Evolutionary conservation across 768 basidiomycete genomes (phyloP).

Genomic region (Thelephora aurantiotincta): DNA sequence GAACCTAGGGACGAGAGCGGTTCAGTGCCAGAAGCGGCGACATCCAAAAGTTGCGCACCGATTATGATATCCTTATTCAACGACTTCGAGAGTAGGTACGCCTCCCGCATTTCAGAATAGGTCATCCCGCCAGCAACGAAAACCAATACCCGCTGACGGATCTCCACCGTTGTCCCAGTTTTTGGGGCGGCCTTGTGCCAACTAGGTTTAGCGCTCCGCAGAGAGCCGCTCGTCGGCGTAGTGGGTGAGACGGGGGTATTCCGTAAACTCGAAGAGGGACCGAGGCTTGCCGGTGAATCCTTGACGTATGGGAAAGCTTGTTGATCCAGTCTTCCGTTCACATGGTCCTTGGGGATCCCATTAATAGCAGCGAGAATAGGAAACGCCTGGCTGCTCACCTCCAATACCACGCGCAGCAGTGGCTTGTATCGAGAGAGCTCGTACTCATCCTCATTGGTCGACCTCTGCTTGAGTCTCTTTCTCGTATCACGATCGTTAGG

Average conservation of each 20-base stretch:
- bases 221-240: constrained; percentile 35
- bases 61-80: constrained; percentile 85
- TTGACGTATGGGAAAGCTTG: constrained; percentile 80
- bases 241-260: constrained; percentile 34
- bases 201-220: constrained; percentile 79
- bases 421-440: constrained; percentile 93
- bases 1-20: constrained; percentile 44
- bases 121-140: constrained; percentile 95
- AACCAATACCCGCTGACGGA: constrained; percentile 67
- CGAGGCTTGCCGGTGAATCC: constrained; percentile 49
- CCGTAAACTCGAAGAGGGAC: constrained; percentile 30
- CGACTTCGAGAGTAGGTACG: constrained; percentile 61
- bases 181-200: constrained; percentile 73
- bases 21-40: not conserved
- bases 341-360: constrained; percentile 51
- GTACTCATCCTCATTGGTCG: constrained; percentile 77
- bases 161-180: constrained; percentile 30
- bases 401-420: constrained; percentile 61
- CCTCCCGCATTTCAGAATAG: constrained; percentile 86
- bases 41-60: constrained; percentile 32
- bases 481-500: constrained; percentile 66
- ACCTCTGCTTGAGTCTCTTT: constrained; percentile 72
- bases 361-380: not conserved
- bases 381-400: constrained; percentile 31
- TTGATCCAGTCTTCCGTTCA: constrained; percentile 63